Evolutionary conservation across 1,284 basidiomycete genomes (phyloP).

Genomic region (Vanrija sp.): DNA sequence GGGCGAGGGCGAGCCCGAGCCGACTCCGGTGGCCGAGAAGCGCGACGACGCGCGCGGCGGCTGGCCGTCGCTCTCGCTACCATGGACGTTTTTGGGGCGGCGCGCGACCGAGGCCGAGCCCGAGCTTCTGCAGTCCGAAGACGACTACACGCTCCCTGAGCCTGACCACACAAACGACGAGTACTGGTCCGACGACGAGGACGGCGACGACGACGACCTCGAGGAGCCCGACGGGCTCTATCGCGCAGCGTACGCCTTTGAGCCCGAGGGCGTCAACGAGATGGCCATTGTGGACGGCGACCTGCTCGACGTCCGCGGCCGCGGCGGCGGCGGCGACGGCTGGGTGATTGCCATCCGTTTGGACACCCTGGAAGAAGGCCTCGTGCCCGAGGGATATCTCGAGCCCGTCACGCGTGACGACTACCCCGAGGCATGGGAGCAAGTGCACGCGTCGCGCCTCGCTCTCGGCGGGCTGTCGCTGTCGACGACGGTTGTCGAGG

Average conservation of each 20-base stretch:
- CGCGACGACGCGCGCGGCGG: slow-evolving; percentile 20
- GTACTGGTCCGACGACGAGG: slow-evolving; percentile 13
- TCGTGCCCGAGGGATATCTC: slow-evolving; percentile 48
- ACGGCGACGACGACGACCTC: slow-evolving; percentile 25
- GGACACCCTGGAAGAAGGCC: slow-evolving; percentile 28
- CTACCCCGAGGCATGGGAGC: slow-evolving; percentile 13
- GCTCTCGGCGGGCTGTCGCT: too few species aligned
- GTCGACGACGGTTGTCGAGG: too few species aligned
- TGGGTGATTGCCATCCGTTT: slow-evolving; percentile 46
- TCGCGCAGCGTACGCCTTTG: slow-evolving; percentile 41
- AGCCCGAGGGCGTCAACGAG: slow-evolving; percentile 42
- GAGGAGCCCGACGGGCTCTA: slow-evolving; percentile 40
- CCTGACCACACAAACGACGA: slow-evolving; percentile 13
- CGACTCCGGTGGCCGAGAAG: slow-evolving; percentile 1
- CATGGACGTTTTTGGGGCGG: slow-evolving; percentile 22
- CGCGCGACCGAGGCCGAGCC: not conserved
- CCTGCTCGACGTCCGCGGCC: slow-evolving; percentile 40
- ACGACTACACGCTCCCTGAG: slow-evolving; percentile 3
- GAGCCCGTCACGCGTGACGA: slow-evolving; percentile 24
- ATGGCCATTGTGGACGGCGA: slow-evolving; percentile 42
- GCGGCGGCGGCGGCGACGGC: slow-evolving; percentile 36
- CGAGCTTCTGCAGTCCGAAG: not conserved
- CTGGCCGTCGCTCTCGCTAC: slow-evolving; percentile 6
- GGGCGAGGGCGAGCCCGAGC: slow-evolving; percentile 17
- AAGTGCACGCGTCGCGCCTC: not conserved